phyloP scores from a whole-genome alignment of 179 eudicot species.

The Kewa caespitosa region DNA sequence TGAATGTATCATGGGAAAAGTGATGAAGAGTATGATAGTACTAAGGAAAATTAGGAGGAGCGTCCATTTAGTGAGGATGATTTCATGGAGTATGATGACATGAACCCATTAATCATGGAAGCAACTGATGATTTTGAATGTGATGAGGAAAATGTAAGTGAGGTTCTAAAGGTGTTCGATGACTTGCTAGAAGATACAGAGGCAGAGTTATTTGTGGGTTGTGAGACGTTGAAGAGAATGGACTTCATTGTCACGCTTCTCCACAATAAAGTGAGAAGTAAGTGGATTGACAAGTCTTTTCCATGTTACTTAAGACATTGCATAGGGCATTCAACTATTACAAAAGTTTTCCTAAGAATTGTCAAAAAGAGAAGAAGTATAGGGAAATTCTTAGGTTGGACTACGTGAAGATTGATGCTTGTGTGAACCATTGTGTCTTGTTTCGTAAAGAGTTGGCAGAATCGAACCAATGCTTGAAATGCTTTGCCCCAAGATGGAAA shows the following conservation, averaged over 20 bases:
- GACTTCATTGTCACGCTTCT: constrained; percentile 10
- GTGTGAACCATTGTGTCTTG: not conserved
- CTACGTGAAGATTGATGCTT: not conserved
- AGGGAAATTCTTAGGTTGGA: not conserved
- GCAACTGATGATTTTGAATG: not conserved
- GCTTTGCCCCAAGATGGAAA: not conserved
- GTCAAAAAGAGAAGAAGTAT: not conserved
- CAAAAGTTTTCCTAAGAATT: not conserved
- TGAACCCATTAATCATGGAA: not conserved
- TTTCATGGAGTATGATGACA: not conserved
- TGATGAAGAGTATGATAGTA: not conserved
- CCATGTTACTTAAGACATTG: not conserved
- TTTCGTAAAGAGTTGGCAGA: not conserved
- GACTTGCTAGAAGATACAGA: constrained; percentile 1
- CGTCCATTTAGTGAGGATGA: too few relatives aligned
- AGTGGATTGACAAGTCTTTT: constrained; percentile 12
- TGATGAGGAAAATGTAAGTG: not conserved
- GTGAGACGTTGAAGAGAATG: constrained; percentile 4
- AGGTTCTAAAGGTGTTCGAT: not conserved
- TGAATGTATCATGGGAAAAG: constrained; percentile 1
- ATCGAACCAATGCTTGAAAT: not conserved
- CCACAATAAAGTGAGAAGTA: not conserved
- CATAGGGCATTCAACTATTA: constrained; percentile 8
- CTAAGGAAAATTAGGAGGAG: not conserved
- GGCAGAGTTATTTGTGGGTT: constrained; percentile 3